These are phyloP conservation scores for Phellopilus nigrolimitatus DNA, from an alignment of 1,284 basidiomycete genomes.

Conservation along the genomic window DNA sequence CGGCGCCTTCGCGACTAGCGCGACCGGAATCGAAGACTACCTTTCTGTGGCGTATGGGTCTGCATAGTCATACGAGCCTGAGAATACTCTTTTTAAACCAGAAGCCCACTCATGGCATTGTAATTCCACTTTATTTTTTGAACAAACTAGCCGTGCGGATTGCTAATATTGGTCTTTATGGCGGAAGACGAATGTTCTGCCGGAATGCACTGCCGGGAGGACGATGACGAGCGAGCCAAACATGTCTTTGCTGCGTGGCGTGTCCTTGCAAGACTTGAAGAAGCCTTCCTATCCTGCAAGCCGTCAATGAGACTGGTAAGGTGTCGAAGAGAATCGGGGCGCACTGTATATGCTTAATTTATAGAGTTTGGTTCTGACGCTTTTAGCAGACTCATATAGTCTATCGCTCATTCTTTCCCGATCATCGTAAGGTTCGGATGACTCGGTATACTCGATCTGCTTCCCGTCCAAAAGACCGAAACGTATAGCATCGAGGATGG, in stretches of 20 bases:
- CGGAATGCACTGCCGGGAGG: slow-evolving; percentile 14
- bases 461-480: slow-evolving; percentile 22
- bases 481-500: too few relatives aligned
- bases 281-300: slow-evolving; percentile 14
- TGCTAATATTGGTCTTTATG: slow-evolving; percentile 1
- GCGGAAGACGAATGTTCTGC: slow-evolving; percentile 12
- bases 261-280: too few relatives aligned
- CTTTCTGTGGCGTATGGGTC: slow-evolving; percentile 23
- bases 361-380: slow-evolving; percentile 13
- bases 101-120: too few relatives aligned
- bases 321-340: neutral
- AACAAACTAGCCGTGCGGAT: too few relatives aligned
- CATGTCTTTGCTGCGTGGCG: slow-evolving; percentile 12
- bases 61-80: too few relatives aligned
- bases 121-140: too few relatives aligned
- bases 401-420: neutral
- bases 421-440: too few relatives aligned
- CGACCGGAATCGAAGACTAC: slow-evolving; percentile 31
- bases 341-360: slow-evolving; percentile 17
- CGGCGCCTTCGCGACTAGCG: slow-evolving; percentile 34
- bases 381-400: neutral
- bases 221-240: slow-evolving; percentile 19
- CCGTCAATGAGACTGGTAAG: neutral
- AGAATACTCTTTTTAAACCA: too few relatives aligned
- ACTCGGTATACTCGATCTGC: too few relatives aligned